phyloP scores from a whole-genome alignment of 2,329 filamentous ascomycete species.

The Exserohilum rostratum region DNA sequence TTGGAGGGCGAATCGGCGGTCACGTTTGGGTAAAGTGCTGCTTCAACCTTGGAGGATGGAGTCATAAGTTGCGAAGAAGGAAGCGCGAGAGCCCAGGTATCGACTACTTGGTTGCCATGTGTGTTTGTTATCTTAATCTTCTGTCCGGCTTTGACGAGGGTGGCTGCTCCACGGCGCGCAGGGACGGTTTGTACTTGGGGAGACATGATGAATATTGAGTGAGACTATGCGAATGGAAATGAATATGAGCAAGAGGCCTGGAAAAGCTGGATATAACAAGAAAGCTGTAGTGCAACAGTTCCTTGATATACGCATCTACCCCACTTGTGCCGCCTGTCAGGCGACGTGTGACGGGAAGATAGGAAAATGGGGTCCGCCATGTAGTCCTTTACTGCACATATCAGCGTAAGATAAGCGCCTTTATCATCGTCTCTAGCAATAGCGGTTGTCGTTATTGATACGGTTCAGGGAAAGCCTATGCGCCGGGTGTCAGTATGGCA shows the following conservation, averaged over 20 bases:
- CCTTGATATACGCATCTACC: conserved; percentile 8
- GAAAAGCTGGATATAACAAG: neutral
- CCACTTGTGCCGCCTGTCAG: conserved; percentile 14
- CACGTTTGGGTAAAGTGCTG: conserved; percentile 37
- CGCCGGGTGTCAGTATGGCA: neutral
- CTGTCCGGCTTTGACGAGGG: conserved; percentile 47
- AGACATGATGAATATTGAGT: conserved; percentile 14
- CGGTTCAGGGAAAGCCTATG: neutral
- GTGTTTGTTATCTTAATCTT: conserved; percentile 56
- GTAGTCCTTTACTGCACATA: neutral
- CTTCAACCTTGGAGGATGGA: conserved; percentile 31
- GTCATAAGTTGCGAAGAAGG: conserved; percentile 27
- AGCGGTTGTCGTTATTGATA: neutral
- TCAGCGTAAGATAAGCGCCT: conserved; percentile 11
- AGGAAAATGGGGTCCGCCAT: conserved; percentile 12
- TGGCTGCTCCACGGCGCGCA: conserved; percentile 54
- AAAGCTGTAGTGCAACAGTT: neutral
- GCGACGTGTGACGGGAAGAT: conserved; percentile 22
- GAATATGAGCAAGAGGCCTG: neutral
- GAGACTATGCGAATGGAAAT: neutral
- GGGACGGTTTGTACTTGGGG: conserved; percentile 45
- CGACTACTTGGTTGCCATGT: conserved; percentile 57
- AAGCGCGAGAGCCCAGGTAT: conserved; percentile 57
- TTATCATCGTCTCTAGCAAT: conserved; percentile 5
- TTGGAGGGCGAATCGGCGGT: conserved; percentile 26